phyloP scores from a whole-genome alignment of 495 filamentous ascomycete genomes.

The Melanomma pulvis-pyrius region DNA sequence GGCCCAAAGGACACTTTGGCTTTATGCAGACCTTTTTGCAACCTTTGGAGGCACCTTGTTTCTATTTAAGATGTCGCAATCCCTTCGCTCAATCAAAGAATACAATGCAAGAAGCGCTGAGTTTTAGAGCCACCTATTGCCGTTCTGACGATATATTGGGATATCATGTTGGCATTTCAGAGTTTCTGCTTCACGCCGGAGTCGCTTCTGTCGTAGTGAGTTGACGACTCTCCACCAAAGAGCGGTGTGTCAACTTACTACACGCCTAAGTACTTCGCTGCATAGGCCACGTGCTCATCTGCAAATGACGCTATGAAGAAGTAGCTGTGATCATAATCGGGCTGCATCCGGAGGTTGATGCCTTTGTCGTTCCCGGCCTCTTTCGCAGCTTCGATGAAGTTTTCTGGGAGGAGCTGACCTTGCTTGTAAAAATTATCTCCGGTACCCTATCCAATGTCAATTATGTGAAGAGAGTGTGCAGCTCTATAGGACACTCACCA shows the following conservation, averaged over 20 bases:
- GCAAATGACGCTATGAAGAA: conserved; percentile 89
- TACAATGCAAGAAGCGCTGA: background rate
- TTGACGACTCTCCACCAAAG: background rate
- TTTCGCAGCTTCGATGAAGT: conserved; percentile 78
- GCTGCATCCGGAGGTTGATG: conserved; percentile 77
- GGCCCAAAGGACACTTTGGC: background rate
- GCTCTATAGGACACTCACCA: conserved; percentile 54
- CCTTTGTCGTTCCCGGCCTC: conserved; percentile 68
- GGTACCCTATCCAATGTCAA: conserved; percentile 61
- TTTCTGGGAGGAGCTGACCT: conserved; percentile 89
- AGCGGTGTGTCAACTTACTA: conserved; percentile 21
- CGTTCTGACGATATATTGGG: too few species aligned
- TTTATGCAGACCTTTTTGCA: background rate
- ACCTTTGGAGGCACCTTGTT: too few species aligned
- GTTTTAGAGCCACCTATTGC: too few species aligned
- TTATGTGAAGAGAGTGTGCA: background rate
- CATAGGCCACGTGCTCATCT: conserved; percentile 87
- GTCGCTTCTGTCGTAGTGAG: conserved; percentile 33
- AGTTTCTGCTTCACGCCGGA: conserved; percentile 27
- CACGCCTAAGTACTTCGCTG: conserved; percentile 68
- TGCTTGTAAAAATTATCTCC: conserved; percentile 96
- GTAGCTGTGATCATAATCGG: conserved; percentile 95
- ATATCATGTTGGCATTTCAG: background rate
- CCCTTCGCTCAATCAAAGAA: background rate
- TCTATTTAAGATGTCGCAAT: too few species aligned